Evolutionary conservation across 2,329 filamentous ascomycete species (phyloP), one percentile per base, ranked within the genome.

Genomic region (Ceratocystis alfenasii): DNA sequence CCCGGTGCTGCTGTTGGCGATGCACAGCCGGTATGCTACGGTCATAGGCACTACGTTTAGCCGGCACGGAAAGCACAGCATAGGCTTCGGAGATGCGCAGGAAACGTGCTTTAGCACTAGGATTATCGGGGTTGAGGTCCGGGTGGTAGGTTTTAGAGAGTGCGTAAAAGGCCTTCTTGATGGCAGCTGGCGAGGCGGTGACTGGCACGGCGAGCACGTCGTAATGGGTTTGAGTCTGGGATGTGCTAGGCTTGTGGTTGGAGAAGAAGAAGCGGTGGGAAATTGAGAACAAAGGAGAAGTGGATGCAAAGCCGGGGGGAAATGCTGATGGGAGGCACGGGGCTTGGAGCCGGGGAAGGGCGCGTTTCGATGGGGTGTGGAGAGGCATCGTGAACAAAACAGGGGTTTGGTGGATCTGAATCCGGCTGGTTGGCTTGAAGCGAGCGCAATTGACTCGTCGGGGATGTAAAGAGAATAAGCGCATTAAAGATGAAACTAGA

Each of bases 91-190:
- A 88, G 74, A 96, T 87, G 70, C 84, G 82, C 75, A 91, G 85
- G 80, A 96, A 99, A 73, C 87, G 88, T 67, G 83, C 78, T 3
- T 86, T 80, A 69, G 92, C 88, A 67, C 77, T 74, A 3, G 89
- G 87, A 75, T 96, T 87, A 70, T 82, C 73, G 68, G 82, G 89
- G 79, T 97, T 95, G 74, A 86, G 85, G 80, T 99, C 94, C 0
- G 94, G 94, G 76, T 99, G 94, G 81, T 96, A 87, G 65, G 82
- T 78, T 77, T 96, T 95, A 73, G 91, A 96, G 74, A 97, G 88
- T 68, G 82, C 77, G 81, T 96, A 97, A 83, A 96, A 99, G 70
- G 84, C 84, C 87, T 89, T 93, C 76, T 97, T 97, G 68, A 97
- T 92, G 64, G 96, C 90, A 7, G 80, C 78, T 0, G 83, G 77